Evolutionary conservation across 306 rosid species (phyloP).

Genomic region (Oxytropis ochrocephala): DNA sequence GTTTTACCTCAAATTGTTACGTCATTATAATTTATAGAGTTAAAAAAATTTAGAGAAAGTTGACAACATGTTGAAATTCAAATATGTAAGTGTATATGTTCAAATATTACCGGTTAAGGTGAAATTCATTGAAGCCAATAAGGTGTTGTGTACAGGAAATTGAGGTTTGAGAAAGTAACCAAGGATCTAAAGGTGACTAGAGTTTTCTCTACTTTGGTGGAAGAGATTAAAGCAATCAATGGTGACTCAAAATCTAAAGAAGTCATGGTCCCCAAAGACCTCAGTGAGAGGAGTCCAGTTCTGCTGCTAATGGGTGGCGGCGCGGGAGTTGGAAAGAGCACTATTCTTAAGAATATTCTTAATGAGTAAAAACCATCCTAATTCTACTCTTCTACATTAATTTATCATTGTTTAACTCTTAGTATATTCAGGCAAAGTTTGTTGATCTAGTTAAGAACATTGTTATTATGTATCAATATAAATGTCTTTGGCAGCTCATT

Average conservation of each 20-base stretch:
- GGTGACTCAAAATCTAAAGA: slow-evolving; percentile 33
- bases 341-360: slow-evolving; percentile 76
- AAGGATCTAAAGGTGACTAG: slow-evolving; percentile 56
- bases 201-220: slow-evolving; percentile 65
- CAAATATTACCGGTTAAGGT: not conserved
- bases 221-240: slow-evolving; percentile 67
- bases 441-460: not conserved
- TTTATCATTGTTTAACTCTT: not conserved
- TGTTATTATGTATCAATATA: not conserved
- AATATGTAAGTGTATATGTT: too few relatives aligned
- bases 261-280: slow-evolving; percentile 45
- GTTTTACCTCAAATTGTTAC: not conserved
- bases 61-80: too few relatives aligned
- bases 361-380: slow-evolving; percentile 41
- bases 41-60: not conserved
- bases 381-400: not conserved
- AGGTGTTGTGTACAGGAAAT: slow-evolving; percentile 34
- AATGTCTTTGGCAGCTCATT: slow-evolving; percentile 47
- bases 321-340: slow-evolving; percentile 97
- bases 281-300: slow-evolving; percentile 68
- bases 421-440: not conserved
- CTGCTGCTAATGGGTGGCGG: slow-evolving; percentile 94
- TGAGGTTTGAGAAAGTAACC: slow-evolving; percentile 58
- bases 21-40: not conserved
- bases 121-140: not conserved